Evolutionary conservation across 305 asterid genomes (phyloP), one percentile per base, ranked within the genome.

Genomic region (Fraxinus floribunda): DNA sequence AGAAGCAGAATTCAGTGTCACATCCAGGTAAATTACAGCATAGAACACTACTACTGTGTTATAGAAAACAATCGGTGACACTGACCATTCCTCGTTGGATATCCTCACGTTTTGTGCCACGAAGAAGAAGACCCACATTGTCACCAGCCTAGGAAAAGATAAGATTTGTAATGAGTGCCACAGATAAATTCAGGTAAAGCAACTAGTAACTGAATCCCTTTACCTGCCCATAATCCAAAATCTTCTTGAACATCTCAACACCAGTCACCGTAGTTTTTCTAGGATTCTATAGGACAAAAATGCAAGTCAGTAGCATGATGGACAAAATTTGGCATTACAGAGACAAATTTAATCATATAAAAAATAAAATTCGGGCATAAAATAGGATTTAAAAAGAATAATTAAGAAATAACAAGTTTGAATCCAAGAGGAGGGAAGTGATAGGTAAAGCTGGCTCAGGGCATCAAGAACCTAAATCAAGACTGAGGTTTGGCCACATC

Each of bases 241-340:
- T 92, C 91, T 97, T 97, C 91, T 93, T 97, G 93, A 97, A 97
- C 99, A 97, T 97, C 89, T 97, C 98, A 78, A 95, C 99, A 72
- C 98, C 99, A 83, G 99, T 97, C 30, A 92, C 98, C 3, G 92
- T 89, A 75, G 98, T 91, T 91, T 97, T 97, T 74, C 91, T 64
- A 84, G 90, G 93, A 73, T 91, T 93, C 98, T 96, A 88, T 49
- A 82, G 83, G 32, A 87, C 46, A 73, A 41, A 81, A 70, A 78
- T 66, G 74, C 1, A 60, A 4, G 78, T 60, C 80, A 78, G 55
- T 76, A 70, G 78, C 62, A 20, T 24, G 35, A 70, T 81, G 52
- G 85, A 22, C n/a, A 30, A 46, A 81, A 68, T 68, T 82, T 46
- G 10, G 20, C 80, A 81, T 78, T 55, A 55, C 6, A 55, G 22